Base-by-base conservation (phyloP, 2,329 filamentous ascomycete species). In the Calonectria crousiana region DNA sequence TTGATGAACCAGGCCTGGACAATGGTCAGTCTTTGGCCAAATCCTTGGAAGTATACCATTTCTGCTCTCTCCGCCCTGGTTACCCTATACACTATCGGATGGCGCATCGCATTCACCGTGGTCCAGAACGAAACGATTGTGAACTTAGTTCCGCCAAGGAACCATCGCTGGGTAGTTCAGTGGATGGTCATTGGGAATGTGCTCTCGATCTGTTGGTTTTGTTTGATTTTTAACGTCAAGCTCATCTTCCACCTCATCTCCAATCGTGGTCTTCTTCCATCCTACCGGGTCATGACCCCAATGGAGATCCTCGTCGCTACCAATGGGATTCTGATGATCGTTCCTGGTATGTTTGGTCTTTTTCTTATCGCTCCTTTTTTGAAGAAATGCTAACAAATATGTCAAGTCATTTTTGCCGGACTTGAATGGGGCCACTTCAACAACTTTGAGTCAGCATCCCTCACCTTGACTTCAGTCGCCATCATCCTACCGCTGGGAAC, bases 231-330 rank as follows among this genome's bases (percentile, higher is more conserved):
- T 83, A 90, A 90, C 79, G 76, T 85, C 70, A 88, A 90, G 71
- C 84, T 91, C 13, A 80, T 88, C 65, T 77, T 83, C 26, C 90
- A 91, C 78, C 84, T 91, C 74, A 81, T 85, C 53, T 80, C 82
- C 11, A 88, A 88, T 75, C 84, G 88, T 32, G 87, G 86, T 60
- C 80, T 91, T 9, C 83, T 91, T 1, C 86, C 86, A 0, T 83
- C 82, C 0, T 81, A 85, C 4, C 83, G 83, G 64, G 82, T 85
- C 0, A 78, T 91, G 49, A 88, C 83, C 0, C 86, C 89, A 6
- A 88, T 91, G 84, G 90, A 92, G 76, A 86, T 90, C 10, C 83
- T 91, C 30, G 85, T 90, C 66, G 88, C 90, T 78, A 89, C 89
- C 64, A 91, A 91, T 47, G 89, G 89, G 14, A 76, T 90, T 1